Percentiles rank a stretch among this genome's conserved stretches.
Evolutionary conservation across 176 grass and related monocot species (phyloP).

Genomic region (Oryza australiensis): DNA sequence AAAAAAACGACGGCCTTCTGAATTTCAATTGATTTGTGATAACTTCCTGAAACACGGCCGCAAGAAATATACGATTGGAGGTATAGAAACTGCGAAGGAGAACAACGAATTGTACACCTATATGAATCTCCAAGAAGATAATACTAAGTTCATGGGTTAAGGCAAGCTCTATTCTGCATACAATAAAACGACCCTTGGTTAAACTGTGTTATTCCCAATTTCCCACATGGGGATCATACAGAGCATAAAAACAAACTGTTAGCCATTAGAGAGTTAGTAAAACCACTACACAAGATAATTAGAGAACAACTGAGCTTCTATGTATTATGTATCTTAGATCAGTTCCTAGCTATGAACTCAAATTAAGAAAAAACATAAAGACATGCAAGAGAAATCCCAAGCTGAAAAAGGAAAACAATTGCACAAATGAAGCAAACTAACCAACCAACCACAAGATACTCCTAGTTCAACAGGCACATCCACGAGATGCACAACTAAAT

Average conservation of each 20-base stretch:
- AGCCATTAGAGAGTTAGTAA: background rate
- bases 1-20: background rate
- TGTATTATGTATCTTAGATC: background rate
- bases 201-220: constrained; percentile 1
- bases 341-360: background rate
- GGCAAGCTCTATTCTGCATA: constrained; percentile 35
- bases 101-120: background rate
- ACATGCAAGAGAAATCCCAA: background rate
- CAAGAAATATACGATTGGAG: background rate
- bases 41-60: background rate
- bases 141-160: background rate
- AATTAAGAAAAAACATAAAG: background rate
- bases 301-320: background rate
- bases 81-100: background rate
- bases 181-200: constrained; percentile 42
- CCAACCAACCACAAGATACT: background rate
- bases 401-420: background rate
- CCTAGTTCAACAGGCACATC: background rate
- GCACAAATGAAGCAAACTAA: background rate
- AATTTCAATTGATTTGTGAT: background rate
- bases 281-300: background rate
- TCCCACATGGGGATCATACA: background rate
- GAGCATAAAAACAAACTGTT: background rate
- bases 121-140: background rate
- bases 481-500: background rate